Base-by-base conservation (phyloP, 2,329 filamentous ascomycete species). In the Davidsoniella australis region DNA sequence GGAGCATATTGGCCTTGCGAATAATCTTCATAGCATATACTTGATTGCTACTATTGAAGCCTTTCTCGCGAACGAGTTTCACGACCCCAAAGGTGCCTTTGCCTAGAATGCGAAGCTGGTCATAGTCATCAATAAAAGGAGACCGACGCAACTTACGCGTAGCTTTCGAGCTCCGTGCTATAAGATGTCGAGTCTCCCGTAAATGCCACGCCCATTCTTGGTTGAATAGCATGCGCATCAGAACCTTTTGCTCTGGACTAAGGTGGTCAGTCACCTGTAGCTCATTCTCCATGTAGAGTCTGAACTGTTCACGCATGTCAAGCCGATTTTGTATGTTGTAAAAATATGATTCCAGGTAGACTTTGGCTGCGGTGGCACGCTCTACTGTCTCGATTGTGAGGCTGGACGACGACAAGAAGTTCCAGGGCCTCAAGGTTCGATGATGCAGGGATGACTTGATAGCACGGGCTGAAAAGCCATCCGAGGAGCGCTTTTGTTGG, bases 1-100 rank as follows among this genome's bases (percentile, higher is more conserved):
- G 78, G 49, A 96, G 71, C 88, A 95, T 96, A 50, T 86, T 80
- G 1, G 85, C 85, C 61, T 98, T 98, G 51, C 83, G 79, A 56
- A 96, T 96, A 29, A 94, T 84, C 61, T 96, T 96, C 89, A 96
- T 95, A 12, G 91, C 91, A 61, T 82, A 96, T 0, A 94, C 78
- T 51, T 82, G 73, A 9, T 58, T 57, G 4, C 60, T 53, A 23
- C 56, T 58, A 41, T 56, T 53, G 55, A 62, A 56, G 0, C 56
- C 47, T n/a, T 57, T 58, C 60, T 88, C 82, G 50, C 78, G 79
- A 2, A 96, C 88, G 36, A 98, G 70, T 42, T 82, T 76, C 14
- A 98, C 91, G 20, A 94, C 80, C 0, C 91, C 89, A 64, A 96
- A 98, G 59, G 88, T 95, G 7, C 91, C 89, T 61, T 91, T 94